These are phyloP conservation scores for Kuraishia piskuri DNA, from an alignment of 805 yeast genomes.

Conservation along the genomic window DNA sequence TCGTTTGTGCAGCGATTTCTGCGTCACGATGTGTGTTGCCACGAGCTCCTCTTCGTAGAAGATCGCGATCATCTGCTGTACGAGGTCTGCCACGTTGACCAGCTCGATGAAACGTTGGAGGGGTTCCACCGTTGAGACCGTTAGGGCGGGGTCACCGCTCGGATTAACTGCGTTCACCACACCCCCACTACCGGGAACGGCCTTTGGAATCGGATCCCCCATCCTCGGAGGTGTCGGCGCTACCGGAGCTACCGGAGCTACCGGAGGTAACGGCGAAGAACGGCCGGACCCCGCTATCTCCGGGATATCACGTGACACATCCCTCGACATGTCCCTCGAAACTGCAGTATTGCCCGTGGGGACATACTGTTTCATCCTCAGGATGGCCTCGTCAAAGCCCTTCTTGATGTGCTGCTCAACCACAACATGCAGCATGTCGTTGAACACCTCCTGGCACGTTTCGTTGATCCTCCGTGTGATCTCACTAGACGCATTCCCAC, in stretches of 20 bases:
- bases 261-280: no score
- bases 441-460: slow-evolving; percentile 53
- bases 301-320: no score
- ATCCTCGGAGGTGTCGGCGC: neutral
- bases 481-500: slow-evolving; percentile 17
- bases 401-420: slow-evolving; percentile 70
- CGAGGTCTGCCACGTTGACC: slow-evolving; percentile 86
- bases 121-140: slow-evolving; percentile 58
- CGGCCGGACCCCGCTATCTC: no score
- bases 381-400: slow-evolving; percentile 79
- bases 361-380: slow-evolving; percentile 60
- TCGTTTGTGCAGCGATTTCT: slow-evolving; percentile 42
- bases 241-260: neutral
- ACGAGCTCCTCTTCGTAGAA: slow-evolving; percentile 83
- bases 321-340: slow-evolving; percentile 9
- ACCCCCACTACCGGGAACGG: no score
- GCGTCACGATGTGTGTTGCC: slow-evolving; percentile 38
- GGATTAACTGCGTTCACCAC: neutral
- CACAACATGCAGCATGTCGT: slow-evolving; percentile 50
- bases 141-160: neutral
- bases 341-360: slow-evolving; percentile 31
- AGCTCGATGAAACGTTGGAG: slow-evolving; percentile 80
- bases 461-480: slow-evolving; percentile 22
- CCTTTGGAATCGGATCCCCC: no score
- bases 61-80: slow-evolving; percentile 85